A percentile compares a stretch with the other conserved stretches of the same genome.
Evolutionary conservation across 139 green algal species (phyloP).

Genomic region (Chlamydomonas eustigma): DNA sequence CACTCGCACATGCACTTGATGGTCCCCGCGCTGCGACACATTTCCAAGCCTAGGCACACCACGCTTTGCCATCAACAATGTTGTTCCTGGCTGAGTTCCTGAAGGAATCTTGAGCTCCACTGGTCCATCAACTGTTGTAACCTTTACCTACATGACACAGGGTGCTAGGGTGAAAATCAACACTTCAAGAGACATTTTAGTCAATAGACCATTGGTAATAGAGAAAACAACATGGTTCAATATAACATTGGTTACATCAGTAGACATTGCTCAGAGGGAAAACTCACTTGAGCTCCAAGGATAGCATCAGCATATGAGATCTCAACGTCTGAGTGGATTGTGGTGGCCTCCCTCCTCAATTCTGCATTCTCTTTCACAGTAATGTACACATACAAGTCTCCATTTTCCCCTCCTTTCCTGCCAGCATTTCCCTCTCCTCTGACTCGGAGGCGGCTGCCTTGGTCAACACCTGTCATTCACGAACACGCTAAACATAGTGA

Average conservation of each 20-base stretch:
- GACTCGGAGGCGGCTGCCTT: slow-evolving; percentile 78
- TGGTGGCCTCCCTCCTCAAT: slow-evolving; percentile 81
- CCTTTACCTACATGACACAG: slow-evolving; percentile 64
- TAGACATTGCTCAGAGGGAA: no score
- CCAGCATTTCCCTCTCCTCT: slow-evolving; percentile 70
- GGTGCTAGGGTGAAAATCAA: no score
- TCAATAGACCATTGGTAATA: no score
- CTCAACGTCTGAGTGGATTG: slow-evolving; percentile 81
- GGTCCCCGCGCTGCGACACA: slow-evolving; percentile 76
- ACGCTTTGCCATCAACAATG: slow-evolving; percentile 94
- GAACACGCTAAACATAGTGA: no score
- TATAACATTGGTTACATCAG: no score
- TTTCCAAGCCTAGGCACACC: slow-evolving; percentile 87
- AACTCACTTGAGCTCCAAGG: slow-evolving; percentile 86
- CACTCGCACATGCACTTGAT: slow-evolving; percentile 86
- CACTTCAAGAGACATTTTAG: no score
- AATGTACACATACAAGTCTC: slow-evolving; percentile 96
- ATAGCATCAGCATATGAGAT: slow-evolving; percentile 88
- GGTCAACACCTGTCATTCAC: slow-evolving; percentile 89
- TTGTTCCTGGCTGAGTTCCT: slow-evolving; percentile 95
- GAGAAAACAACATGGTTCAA: no score
- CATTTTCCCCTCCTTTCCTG: slow-evolving; percentile 61
- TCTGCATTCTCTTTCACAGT: slow-evolving; percentile 77
- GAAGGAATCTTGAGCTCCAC: slow-evolving; percentile 96
- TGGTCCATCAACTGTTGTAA: slow-evolving; percentile 85